Conservation (phyloP, 2,329 filamentous ascomycete species). For the Parafenestella ontariensis region DNA sequence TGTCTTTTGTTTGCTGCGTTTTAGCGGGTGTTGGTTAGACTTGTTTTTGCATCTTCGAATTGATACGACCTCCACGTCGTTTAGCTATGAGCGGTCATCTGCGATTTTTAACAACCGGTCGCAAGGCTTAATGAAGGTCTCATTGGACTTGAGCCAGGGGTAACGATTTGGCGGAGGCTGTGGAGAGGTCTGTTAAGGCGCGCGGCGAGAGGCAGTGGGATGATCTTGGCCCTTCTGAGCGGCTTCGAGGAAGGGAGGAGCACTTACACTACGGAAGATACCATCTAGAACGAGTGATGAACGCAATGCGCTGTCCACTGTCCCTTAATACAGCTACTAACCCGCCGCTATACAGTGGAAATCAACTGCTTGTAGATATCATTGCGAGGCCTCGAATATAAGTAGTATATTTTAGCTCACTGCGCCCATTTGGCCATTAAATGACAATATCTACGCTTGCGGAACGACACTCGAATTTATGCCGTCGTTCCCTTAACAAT, state of each 20-base stretch:
- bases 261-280: not conserved
- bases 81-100: not conserved
- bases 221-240: not conserved
- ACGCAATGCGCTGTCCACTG: not conserved
- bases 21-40: constrained; percentile 12
- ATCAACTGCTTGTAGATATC: too few species aligned
- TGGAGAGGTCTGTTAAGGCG: not conserved
- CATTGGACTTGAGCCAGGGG: not conserved
- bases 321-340: not conserved
- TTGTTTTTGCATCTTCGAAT: not conserved
- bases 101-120: not conserved
- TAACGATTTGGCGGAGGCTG: not conserved
- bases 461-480: too few species aligned
- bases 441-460: too few species aligned
- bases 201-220: not conserved
- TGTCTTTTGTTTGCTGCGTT: constrained; percentile 11
- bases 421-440: too few species aligned
- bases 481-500: too few species aligned
- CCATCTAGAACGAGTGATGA: not conserved
- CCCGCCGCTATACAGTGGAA: too few species aligned
- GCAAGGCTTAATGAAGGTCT: not conserved
- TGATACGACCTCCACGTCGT: not conserved
- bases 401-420: too few species aligned
- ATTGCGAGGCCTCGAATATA: too few species aligned
- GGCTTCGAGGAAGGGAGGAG: not conserved